phyloP scores from a whole-genome alignment of 164 flowering plant genomes.

The Kalanchoe fedtschenkoi region DNA sequence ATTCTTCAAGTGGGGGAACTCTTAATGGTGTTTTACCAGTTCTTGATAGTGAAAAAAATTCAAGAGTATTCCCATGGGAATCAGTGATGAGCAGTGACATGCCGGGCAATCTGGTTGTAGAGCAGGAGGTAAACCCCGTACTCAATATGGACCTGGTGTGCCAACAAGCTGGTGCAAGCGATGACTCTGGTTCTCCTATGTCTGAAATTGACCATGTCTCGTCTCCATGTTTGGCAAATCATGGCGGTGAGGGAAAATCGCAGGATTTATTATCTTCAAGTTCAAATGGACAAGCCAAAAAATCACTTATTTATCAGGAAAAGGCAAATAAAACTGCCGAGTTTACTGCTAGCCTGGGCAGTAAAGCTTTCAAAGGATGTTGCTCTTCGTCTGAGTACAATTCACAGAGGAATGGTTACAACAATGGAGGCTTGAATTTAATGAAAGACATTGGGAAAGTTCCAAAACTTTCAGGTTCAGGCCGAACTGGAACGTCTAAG shows the following conservation, averaged over 20 bases:
- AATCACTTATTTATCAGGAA: too few relatives aligned
- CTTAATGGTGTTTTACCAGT: background rate
- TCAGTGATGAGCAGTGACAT: constrained; percentile 9
- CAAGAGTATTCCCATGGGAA: constrained; percentile 14
- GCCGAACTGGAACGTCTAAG: constrained; percentile 8
- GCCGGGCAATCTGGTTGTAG: constrained; percentile 8
- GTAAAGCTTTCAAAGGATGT: too few relatives aligned
- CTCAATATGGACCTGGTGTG: constrained; percentile 8
- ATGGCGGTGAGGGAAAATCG: background rate
- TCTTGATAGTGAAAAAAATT: constrained; percentile 5
- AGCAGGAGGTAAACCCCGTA: constrained; percentile 14
- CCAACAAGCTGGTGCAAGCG: background rate
- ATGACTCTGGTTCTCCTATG: background rate
- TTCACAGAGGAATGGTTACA: constrained; percentile 5
- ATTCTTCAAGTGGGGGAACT: constrained; percentile 13
- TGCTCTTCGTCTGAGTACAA: too few relatives aligned
- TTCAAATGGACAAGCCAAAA: too few relatives aligned
- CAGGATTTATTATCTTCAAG: too few relatives aligned
- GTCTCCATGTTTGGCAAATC: background rate
- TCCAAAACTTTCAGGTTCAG: constrained; percentile 11
- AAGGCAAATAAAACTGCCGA: too few relatives aligned
- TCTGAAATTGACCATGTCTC: background rate
- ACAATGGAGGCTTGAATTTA: constrained; percentile 6
- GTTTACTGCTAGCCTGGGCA: too few relatives aligned
- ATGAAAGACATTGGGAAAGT: constrained; percentile 1